These are phyloP conservation scores for Pythium utonaiense DNA, from an alignment of 352 stramenopile species.

Conservation along the genomic window DNA sequence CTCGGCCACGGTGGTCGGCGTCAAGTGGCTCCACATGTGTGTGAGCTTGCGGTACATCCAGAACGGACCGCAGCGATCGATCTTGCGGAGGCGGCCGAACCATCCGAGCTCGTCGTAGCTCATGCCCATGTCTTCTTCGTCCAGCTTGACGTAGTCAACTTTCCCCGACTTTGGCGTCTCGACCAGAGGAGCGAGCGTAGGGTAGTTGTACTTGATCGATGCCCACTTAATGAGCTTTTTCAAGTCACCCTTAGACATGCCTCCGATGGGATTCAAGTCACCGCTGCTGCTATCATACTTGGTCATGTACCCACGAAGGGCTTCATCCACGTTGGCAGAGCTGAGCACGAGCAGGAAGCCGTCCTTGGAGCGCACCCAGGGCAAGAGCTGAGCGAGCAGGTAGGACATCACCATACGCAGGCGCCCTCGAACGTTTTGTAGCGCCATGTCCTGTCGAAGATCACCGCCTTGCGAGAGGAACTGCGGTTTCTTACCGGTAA, in stretches of 20 bases:
- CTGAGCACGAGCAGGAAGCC: conserved; percentile 98
- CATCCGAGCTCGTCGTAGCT: conserved; percentile 96
- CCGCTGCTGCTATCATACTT: conserved; percentile 99
- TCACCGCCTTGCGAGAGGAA: conserved; percentile 90
- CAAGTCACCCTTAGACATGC: conserved; percentile 94
- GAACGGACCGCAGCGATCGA: conserved; percentile 93
- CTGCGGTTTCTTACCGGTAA: conserved; percentile 88
- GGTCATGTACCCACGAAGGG: conserved; percentile 98
- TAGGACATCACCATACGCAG: conserved; percentile 99
- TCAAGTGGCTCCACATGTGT: conserved; percentile 78
- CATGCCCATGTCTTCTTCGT: conserved; percentile 99
- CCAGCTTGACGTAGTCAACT: conserved; percentile 90
- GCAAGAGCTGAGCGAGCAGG: conserved; percentile 96
- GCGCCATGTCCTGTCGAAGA: conserved; percentile 92
- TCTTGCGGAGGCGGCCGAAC: conserved; percentile 95
- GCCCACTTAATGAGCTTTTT: conserved; percentile 96
- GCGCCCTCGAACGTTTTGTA: conserved; percentile 99
- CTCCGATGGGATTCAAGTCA: conserved; percentile 98
- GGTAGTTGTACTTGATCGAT: conserved; percentile 89
- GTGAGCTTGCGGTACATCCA: conserved; percentile 92
- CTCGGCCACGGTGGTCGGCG: not conserved
- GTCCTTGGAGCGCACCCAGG: conserved; percentile 92
- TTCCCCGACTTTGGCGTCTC: conserved; percentile 58
- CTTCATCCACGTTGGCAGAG: conserved; percentile 98
- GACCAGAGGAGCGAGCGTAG: conserved; percentile 90